Evolutionary conservation across 768 basidiomycete genomes (phyloP), one percentile per base, ranked within the genome.

Genomic region (Polyporus arcularius): DNA sequence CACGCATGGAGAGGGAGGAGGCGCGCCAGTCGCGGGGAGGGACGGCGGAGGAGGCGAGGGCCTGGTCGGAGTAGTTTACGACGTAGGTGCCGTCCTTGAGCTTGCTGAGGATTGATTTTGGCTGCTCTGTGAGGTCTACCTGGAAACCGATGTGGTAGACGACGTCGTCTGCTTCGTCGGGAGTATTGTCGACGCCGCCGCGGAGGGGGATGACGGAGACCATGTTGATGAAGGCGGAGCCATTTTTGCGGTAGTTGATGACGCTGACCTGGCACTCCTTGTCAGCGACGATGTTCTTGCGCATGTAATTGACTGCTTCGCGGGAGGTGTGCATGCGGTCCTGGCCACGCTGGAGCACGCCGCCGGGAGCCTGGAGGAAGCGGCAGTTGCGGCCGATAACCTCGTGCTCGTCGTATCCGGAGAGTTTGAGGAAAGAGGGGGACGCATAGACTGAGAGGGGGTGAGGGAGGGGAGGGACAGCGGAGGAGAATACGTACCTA

Each of bases 61-160:
- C 46, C 15, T 66, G 61, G 70, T 55, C 65, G 30, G 72, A 74
- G 72, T 88, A 86, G 70, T 92, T 84, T 69, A 85, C 82, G 58
- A 86, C 75, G 73, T 94, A 94, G 38, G 82, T 85, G 16, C 95
- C 95, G 65, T 92, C 87, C 18, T 82, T 76, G 55, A 95, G 80
- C 71, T 88, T 92, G 65, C 89, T 83, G 55, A 95, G 75, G 61
- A 97, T 95, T 2, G 85, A 85, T 65, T 86, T 86, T 2, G 94
- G 94, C 75, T 96, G 94, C 68, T 89, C 86, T 16, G 87, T 86
- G 51, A 99, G 79, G 74, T 98, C 94, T 57, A 97, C 90, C 75
- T 99, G 95, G 79, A 99, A 98, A 0, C 97, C 97, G 53, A 99
- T 88, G 68, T 92, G 89, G 71, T 90, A 96, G 9, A 85, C 86